phyloP scores from a whole-genome alignment of 129 eudicot genomes.

The sunflower (Helianthus annuus) region HanXRQr2.0-SUNRISE NC_035438.2:34361873-34362372 shows the following conservation, averaged over 20 bases:
- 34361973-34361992: no score
- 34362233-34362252: slow-evolving; percentile 96
- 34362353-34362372: slow-evolving; percentile 41
- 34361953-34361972: no score
- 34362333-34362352: slow-evolving; percentile 83
- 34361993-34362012: no score
- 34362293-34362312: slow-evolving; percentile 65
- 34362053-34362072: slow-evolving; percentile 7
- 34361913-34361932: no score
- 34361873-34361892: no score
- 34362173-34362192: slow-evolving; percentile 95
- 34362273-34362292: slow-evolving; percentile 68
- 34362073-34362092: slow-evolving; percentile 14
- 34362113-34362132: not conserved
- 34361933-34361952: no score
- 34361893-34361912: no score
- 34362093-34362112: slow-evolving; percentile 1
- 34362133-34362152: slow-evolving; percentile 54
- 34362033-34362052: not conserved
- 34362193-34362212: slow-evolving; percentile 99
- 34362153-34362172: slow-evolving; percentile 73
- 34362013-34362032: not conserved
- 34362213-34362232: slow-evolving; percentile 84
- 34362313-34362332: slow-evolving; percentile 86
- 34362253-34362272: slow-evolving; percentile 72